Conservation (phyloP, 2,329 filamentous ascomycete genomes). For the Colletotrichum sp. region DNA sequence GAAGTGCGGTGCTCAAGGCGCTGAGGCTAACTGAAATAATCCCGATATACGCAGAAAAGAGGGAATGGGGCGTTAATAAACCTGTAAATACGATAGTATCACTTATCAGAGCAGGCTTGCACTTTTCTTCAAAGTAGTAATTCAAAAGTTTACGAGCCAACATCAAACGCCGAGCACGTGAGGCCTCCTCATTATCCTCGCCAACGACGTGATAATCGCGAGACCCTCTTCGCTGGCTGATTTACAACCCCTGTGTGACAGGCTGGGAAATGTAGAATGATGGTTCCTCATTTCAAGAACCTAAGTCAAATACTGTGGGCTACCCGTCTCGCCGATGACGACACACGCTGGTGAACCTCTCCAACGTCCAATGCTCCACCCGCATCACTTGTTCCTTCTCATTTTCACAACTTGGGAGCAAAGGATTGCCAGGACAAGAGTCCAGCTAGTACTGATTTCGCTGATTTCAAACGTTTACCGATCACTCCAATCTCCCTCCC, state of each 20-base stretch:
- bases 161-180: neutral
- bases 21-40: slow-evolving; percentile 1
- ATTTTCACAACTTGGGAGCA: neutral
- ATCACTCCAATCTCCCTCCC: neutral
- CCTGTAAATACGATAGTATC: neutral
- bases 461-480: neutral
- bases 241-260: rapidly evolving
- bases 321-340: neutral
- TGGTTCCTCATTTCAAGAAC: rapidly evolving
- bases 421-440: neutral
- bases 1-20: slow-evolving; percentile 18
- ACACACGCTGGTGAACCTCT: neutral
- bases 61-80: neutral
- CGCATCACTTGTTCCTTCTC: neutral
- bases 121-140: neutral
- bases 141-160: neutral
- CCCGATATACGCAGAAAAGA: rapidly evolving
- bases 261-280: neutral
- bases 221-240: neutral
- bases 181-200: neutral
- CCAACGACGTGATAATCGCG: neutral
- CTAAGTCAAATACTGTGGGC: neutral
- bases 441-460: neutral
- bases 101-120: neutral
- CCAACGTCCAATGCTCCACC: rapidly evolving